Evolutionary conservation across 2,329 filamentous ascomycete species (phyloP).

Genomic region (Dothideomycetes sp.): DNA sequence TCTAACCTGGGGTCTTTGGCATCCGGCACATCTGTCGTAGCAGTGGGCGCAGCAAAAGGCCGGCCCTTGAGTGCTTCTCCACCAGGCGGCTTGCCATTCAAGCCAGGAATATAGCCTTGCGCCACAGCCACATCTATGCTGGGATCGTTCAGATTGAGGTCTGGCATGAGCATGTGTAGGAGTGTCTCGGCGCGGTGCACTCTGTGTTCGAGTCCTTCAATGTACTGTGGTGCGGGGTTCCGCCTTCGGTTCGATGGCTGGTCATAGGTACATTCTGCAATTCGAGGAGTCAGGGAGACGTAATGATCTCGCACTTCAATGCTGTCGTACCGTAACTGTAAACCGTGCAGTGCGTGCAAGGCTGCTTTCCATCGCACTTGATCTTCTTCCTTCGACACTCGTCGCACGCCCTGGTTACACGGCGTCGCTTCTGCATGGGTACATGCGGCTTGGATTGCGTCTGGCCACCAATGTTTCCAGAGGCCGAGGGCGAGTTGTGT

Average conservation of each 20-base stretch:
- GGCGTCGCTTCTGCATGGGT: conserved; percentile 54
- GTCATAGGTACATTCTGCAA: conserved; percentile 84
- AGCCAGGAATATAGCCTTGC: conserved; percentile 26
- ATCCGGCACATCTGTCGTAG: conserved; percentile 21
- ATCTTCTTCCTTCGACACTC: conserved; percentile 64
- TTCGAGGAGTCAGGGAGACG: conserved; percentile 1
- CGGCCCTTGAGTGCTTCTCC: conserved; percentile 8
- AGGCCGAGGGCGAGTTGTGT: conserved; percentile 14
- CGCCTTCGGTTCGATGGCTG: conserved; percentile 85
- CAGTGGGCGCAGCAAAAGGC: neutral
- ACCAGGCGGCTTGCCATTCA: conserved; percentile 11
- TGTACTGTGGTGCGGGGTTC: conserved; percentile 85
- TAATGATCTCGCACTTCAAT: neutral
- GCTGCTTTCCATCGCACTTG: conserved; percentile 44
- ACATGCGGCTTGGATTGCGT: conserved; percentile 13
- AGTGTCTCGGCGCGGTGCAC: conserved; percentile 74
- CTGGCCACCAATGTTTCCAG: conserved; percentile 5
- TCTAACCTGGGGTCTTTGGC: conserved; percentile 62
- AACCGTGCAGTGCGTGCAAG: conserved; percentile 81
- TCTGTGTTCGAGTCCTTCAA: conserved; percentile 75
- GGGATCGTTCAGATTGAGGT: conserved; percentile 75
- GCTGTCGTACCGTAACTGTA: conserved; percentile 78
- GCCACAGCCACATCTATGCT: conserved; percentile 62
- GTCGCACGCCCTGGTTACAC: conserved; percentile 81
- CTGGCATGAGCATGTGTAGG: conserved; percentile 68